Evolutionary conservation across 108 stramenopile species (phyloP).

Genomic region (Cyclostephanos tholiformis): DNA sequence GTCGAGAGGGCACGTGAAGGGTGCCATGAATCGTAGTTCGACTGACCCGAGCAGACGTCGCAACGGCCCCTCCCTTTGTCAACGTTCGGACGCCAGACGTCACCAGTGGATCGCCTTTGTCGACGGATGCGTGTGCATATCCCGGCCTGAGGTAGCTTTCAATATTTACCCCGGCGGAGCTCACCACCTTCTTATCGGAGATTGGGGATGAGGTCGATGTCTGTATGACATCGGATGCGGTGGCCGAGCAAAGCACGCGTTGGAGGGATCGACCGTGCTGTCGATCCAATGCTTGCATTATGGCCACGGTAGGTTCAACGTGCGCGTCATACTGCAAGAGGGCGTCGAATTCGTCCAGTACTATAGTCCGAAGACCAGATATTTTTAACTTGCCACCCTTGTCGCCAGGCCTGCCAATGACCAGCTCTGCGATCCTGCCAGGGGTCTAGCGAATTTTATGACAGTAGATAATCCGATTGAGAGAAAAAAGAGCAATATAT

Average conservation of each 20-base stretch:
- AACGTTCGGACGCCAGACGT: slow-evolving; percentile 40
- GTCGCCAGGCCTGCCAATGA: slow-evolving; percentile 78
- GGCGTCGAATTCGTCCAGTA: slow-evolving; percentile 90
- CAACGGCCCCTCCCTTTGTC: slow-evolving; percentile 15
- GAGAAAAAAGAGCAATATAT: not conserved
- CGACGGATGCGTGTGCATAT: slow-evolving; percentile 75
- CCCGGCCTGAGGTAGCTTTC: slow-evolving; percentile 61
- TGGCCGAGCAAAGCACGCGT: slow-evolving; percentile 79
- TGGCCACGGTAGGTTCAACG: slow-evolving; percentile 74
- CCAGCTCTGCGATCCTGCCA: slow-evolving; percentile 83
- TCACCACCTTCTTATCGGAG: slow-evolving; percentile 8
- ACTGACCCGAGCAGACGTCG: slow-evolving; percentile 63
- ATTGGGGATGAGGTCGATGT: slow-evolving; percentile 7
- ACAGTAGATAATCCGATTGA: not conserved
- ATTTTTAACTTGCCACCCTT: slow-evolving; percentile 76
- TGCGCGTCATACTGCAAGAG: slow-evolving; percentile 81
- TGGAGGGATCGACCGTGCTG: slow-evolving; percentile 64
- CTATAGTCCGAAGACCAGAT: slow-evolving; percentile 59
- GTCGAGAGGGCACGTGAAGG: slow-evolving; percentile 72
- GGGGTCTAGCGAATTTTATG: slow-evolving; percentile 60
- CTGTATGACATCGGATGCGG: slow-evolving; percentile 71
- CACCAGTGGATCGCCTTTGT: slow-evolving; percentile 67
- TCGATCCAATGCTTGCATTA: slow-evolving; percentile 63
- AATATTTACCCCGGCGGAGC: slow-evolving; percentile 30
- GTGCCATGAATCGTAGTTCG: slow-evolving; percentile 83